These are phyloP conservation scores for Talaromyces islandicus DNA, from an alignment of 2,329 filamentous ascomycete genomes.

Conservation along the genomic window DNA sequence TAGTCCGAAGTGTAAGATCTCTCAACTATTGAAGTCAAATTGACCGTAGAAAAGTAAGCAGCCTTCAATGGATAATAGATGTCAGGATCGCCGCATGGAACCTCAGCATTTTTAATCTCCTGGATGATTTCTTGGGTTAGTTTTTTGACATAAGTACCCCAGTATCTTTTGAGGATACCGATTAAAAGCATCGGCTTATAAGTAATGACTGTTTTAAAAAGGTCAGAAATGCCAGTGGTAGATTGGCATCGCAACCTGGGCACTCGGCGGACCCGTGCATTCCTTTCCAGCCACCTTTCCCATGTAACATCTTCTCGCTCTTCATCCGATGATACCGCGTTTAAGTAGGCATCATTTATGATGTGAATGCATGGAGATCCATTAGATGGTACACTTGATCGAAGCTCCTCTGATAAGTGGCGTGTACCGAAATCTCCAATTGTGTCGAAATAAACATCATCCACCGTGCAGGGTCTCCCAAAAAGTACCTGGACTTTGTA, in stretches of 20 bases:
- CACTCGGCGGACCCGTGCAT: background rate
- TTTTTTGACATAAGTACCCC: background rate
- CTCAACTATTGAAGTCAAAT: background rate
- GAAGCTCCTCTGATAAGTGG: background rate
- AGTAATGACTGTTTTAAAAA: background rate
- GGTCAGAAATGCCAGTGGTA: background rate
- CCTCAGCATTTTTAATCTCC: background rate
- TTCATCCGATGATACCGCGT: background rate
- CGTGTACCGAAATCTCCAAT: background rate
- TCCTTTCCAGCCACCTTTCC: background rate
- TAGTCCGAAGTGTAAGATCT: background rate
- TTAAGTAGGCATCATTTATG: background rate
- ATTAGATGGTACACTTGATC: background rate
- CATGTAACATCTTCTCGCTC: background rate
- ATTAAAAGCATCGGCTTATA: background rate
- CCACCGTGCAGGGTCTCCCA: background rate
- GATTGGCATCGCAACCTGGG: background rate
- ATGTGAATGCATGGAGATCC: background rate
- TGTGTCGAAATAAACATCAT: slow-evolving; percentile 4
- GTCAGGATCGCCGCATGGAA: background rate
- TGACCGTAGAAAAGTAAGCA: background rate
- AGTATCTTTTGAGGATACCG: background rate
- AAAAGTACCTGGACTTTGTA: background rate
- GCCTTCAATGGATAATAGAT: background rate
- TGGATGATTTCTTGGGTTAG: background rate